phyloP scores from a whole-genome alignment of 1,284 basidiomycete genomes.

The Puccinia horiana region DNA sequence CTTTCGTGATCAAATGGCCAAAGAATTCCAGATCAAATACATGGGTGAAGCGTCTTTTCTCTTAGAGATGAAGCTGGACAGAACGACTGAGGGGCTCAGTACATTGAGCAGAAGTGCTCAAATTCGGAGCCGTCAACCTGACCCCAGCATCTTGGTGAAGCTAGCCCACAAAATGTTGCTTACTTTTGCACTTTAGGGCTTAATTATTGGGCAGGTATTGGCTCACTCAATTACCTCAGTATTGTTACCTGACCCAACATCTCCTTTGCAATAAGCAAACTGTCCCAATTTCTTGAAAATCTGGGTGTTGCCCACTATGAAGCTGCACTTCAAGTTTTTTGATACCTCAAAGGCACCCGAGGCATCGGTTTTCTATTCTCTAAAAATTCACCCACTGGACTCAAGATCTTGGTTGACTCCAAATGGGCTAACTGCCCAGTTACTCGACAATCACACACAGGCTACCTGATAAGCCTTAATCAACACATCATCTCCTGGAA shows the following conservation, averaged over 20 bases:
- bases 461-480: neutral
- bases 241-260: constrained; percentile 6
- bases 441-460: neutral
- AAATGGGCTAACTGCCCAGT: constrained; percentile 11
- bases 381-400: neutral
- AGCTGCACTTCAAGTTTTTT: constrained; percentile 7
- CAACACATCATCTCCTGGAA: neutral
- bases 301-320: neutral
- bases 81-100: neutral
- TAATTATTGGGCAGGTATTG: neutral
- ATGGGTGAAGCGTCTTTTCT: neutral
- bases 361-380: neutral
- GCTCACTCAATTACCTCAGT: neutral
- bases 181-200: neutral
- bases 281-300: constrained; percentile 15
- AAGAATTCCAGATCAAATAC: neutral
- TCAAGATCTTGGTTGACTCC: neutral
- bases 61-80: neutral
- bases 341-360: neutral
- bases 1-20: neutral
- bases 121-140: neutral
- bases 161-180: neutral
- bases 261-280: neutral
- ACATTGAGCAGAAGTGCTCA: neutral
- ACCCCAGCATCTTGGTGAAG: neutral